Percentiles rank a stretch among this genome's conserved stretches.
Conservation (phyloP, 2,329 filamentous ascomycete genomes). For the Gaeumannomyces sp. region DNA sequence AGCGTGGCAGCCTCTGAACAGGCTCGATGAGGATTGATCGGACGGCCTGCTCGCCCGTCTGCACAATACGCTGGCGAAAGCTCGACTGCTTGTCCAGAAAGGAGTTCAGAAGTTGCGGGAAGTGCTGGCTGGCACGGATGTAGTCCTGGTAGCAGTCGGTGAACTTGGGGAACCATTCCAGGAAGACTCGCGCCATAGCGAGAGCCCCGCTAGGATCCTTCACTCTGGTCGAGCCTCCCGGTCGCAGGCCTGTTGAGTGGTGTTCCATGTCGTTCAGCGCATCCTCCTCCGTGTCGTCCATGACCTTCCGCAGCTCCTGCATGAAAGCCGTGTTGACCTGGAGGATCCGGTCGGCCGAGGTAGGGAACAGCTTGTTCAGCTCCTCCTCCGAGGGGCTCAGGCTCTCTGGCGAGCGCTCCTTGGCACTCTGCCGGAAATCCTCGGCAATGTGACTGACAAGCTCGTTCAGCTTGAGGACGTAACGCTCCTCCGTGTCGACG, state of each 20-base stretch:
- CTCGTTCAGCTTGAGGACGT: constrained; percentile 81
- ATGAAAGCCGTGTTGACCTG: constrained; percentile 77
- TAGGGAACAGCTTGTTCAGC: constrained; percentile 72
- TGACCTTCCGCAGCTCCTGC: constrained; percentile 64
- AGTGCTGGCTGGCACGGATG: constrained; percentile 82
- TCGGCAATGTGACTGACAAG: constrained; percentile 74
- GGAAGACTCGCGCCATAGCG: constrained; percentile 70
- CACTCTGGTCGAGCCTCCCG: constrained; percentile 37
- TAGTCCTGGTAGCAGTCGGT: constrained; percentile 89
- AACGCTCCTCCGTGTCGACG: constrained; percentile 89
- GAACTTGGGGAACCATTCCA: constrained; percentile 92
- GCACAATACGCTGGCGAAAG: constrained; percentile 72
- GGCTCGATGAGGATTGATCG: constrained; percentile 93
- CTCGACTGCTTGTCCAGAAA: constrained; percentile 78
- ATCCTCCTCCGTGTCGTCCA: constrained; percentile 78
- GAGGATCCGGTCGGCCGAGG: constrained; percentile 72
- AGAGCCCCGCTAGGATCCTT: constrained; percentile 74
- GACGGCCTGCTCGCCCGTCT: constrained; percentile 83
- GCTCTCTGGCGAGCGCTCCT: constrained; percentile 50
- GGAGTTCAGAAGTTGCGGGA: constrained; percentile 71
- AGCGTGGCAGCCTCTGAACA: constrained; percentile 87
- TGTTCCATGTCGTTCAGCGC: constrained; percentile 69
- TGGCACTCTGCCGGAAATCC: constrained; percentile 69
- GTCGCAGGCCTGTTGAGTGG: constrained; percentile 36
- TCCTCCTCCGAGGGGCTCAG: constrained; percentile 67